These are phyloP conservation scores for Anisodus tanguticus DNA, from an alignment of 257 asterid genomes.

Conservation along the genomic window DNA sequence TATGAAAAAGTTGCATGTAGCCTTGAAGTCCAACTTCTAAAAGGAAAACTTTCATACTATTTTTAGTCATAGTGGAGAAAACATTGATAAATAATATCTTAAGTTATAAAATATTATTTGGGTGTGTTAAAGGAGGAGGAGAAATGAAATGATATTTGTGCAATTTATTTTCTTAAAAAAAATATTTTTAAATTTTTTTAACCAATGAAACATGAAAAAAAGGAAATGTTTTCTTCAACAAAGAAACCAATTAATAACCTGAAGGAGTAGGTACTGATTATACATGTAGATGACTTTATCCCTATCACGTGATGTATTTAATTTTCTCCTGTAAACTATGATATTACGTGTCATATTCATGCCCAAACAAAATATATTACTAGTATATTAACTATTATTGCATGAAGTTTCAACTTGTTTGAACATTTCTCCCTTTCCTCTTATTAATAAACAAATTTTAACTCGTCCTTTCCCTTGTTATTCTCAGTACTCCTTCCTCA, in stretches of 20 bases:
- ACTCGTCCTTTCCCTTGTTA: background rate
- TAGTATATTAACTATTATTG: background rate
- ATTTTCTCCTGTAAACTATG: background rate
- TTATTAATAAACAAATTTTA: background rate
- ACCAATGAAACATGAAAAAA: no score
- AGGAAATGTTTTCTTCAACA: background rate
- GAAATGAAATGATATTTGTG: no score
- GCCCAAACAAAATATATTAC: background rate
- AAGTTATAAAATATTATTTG: background rate
- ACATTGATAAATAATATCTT: background rate
- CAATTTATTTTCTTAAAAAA: no score
- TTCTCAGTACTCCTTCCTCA: background rate
- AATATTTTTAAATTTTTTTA: no score
- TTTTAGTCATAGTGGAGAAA: background rate
- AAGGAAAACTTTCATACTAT: background rate
- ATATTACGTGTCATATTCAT: slow-evolving; percentile 23
- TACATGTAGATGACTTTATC: background rate
- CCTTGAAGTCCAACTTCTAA: background rate
- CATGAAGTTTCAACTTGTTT: background rate
- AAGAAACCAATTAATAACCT: background rate
- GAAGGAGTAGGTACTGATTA: background rate
- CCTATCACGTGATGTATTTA: background rate
- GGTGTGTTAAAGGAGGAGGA: no score
- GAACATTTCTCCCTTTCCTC: slow-evolving; percentile 16
- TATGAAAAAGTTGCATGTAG: background rate